These are phyloP conservation scores for Heterobasidion irregulare DNA, from an alignment of 1,284 basidiomycete genomes.

Conservation along the genomic window DNA sequence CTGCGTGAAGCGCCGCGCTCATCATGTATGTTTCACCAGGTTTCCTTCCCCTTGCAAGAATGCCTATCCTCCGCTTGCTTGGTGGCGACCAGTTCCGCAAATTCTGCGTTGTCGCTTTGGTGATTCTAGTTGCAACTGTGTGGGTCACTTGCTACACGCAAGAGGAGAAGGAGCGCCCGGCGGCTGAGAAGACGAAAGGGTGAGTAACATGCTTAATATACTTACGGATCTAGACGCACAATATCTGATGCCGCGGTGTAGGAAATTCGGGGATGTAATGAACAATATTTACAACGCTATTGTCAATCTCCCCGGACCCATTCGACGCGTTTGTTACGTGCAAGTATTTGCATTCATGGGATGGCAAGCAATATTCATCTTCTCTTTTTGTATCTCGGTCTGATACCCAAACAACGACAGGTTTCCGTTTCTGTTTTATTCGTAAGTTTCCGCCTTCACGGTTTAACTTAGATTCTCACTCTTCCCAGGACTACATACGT, in stretches of 20 bases:
- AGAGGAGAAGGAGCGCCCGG: conserved; percentile 61
- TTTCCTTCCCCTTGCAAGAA: conserved; percentile 73
- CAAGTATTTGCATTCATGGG: conserved; percentile 91
- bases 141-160: conserved; percentile 82
- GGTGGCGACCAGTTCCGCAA: conserved; percentile 95
- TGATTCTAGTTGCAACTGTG: conserved; percentile 76
- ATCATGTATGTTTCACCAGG: conserved; percentile 32
- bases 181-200: conserved; percentile 33
- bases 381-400: background rate
- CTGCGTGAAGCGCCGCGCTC: conserved; percentile 3
- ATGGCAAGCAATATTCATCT: conserved; percentile 44
- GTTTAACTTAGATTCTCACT: conserved; percentile 3
- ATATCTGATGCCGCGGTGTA: conserved; percentile 16
- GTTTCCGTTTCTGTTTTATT: conserved; percentile 95
- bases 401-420: conserved; percentile 25
- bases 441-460: conserved; percentile 34
- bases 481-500: conserved; percentile 78
- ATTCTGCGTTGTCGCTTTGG: conserved; percentile 82
- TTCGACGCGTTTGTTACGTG: conserved; percentile 85
- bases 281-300: conserved; percentile 72
- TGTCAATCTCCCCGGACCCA: conserved; percentile 69
- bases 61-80: conserved; percentile 72
- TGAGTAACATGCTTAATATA: conserved; percentile 17
- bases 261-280: conserved; percentile 54
- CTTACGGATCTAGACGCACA: background rate